Base-by-base conservation (phyloP, 2,329 filamentous ascomycete genomes). In the Conoideocrella luteorostrata region DNA sequence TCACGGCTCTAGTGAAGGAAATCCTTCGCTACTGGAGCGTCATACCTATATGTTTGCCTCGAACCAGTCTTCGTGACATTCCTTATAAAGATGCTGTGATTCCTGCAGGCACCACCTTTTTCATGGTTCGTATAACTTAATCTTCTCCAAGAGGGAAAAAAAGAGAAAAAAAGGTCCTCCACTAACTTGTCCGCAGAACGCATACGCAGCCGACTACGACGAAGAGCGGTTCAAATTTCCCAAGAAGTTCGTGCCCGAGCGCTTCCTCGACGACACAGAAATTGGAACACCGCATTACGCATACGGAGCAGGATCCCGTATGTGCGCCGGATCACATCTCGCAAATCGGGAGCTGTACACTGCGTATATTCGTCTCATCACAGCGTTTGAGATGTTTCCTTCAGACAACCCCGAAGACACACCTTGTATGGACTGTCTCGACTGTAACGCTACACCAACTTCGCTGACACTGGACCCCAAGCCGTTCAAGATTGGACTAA, bases 1-100 rank as follows among this genome's bases (percentile, higher is more conserved):
- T 93, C 47, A 86, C 84, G 0, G 86, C 86, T 0, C 64, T 93
- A 5, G 84, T 86, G 48, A 89, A 89, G 56, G 88, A 93, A 58
- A 80, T 83, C 1, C 70, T 91, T 0, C 78, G 87, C 21, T 91
- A 79, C 69, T 91, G 82, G 75, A 84, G 81, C 3, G 86, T 91
- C 23, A 86, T 90, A 50, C 84, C 86, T 2, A 83, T 93, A 53
- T 88, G 81, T 53, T 71, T 93, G 1, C 87, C 87, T 0, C 72
- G 87, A 4, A 78, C 78, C 13, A 84, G 73, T 48, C 84, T 86
- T 58, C 85, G 82, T 52, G 81, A 86, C 48, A 86, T 91, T 44
- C 69, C 75, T 4, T 90, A 82, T 65, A 70, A 85, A 20, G 78
- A 78, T 13, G 69, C 78, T 0, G 66, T 73, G 1, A 86, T 93